phyloP scores from a whole-genome alignment of 495 filamentous ascomycete species.

The Penicillium diatomitis region DNA sequence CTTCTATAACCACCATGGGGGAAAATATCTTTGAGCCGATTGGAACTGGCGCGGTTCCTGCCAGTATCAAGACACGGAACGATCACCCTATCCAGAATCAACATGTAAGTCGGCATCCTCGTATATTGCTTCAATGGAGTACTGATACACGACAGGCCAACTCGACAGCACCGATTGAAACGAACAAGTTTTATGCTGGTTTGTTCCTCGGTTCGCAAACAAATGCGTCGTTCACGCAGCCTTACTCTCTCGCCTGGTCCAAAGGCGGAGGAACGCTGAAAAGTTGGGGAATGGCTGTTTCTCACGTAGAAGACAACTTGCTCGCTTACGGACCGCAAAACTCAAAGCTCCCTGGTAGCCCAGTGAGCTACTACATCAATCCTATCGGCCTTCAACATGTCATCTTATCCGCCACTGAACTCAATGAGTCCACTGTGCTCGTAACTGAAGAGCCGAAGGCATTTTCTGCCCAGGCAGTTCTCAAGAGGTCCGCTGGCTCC shows the following conservation, averaged over 20 bases:
- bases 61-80: conserved; percentile 39
- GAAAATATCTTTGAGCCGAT: conserved; percentile 51
- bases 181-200: conserved; percentile 92
- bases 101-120: conserved; percentile 27
- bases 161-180: conserved; percentile 50
- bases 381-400: conserved; percentile 77
- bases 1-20: not conserved
- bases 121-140: conserved; percentile 8
- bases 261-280: conserved; percentile 54
- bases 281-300: conserved; percentile 71
- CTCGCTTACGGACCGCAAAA: conserved; percentile 50
- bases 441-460: conserved; percentile 53
- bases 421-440: conserved; percentile 49
- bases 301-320: conserved; percentile 59
- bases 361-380: conserved; percentile 64
- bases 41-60: conserved; percentile 47
- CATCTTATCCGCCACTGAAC: conserved; percentile 67
- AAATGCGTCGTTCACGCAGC: conserved; percentile 68
- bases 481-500: conserved; percentile 46
- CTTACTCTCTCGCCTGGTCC: conserved; percentile 74
- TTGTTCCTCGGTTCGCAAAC: conserved; percentile 72
- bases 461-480: conserved; percentile 65
- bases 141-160: conserved; percentile 15
- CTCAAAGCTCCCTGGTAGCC: conserved; percentile 43
- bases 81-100: conserved; percentile 44